Evolutionary conservation across 495 filamentous ascomycete genomes (phyloP).

Genomic region (Glarea lozoyensis): DNA sequence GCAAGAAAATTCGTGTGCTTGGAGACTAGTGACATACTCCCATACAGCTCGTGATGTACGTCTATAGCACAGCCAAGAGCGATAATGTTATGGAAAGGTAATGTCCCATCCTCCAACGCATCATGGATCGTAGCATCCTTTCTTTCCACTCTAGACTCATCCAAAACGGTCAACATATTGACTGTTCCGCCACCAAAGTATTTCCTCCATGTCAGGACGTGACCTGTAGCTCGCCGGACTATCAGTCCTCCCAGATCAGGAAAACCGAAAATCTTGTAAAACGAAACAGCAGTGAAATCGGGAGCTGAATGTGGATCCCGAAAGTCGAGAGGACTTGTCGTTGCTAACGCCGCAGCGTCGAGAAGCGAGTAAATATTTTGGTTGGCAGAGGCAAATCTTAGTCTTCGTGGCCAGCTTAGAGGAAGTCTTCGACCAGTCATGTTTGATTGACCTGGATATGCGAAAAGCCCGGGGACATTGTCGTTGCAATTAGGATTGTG

Average conservation of each 20-base stretch:
- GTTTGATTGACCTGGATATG: conserved; percentile 73
- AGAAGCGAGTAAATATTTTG: conserved; percentile 53
- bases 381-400: conserved; percentile 37
- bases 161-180: conserved; percentile 38
- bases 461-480: conserved; percentile 45
- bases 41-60: conserved; percentile 53
- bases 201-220: conserved; percentile 50
- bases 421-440: conserved; percentile 66
- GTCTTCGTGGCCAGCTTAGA: conserved; percentile 44
- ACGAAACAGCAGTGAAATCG: conserved; percentile 62
- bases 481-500: not conserved
- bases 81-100: conserved; percentile 70
- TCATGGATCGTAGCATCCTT: conserved; percentile 44
- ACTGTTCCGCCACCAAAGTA: conserved; percentile 79
- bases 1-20: conserved; percentile 52
- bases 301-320: conserved; percentile 50
- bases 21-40: conserved; percentile 52
- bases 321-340: conserved; percentile 57
- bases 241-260: conserved; percentile 68
- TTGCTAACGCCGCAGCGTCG: conserved; percentile 65
- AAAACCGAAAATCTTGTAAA: conserved; percentile 81
- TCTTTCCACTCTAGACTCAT: conserved; percentile 60
- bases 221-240: conserved; percentile 52
- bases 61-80: conserved; percentile 61
- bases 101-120: conserved; percentile 66